phyloP scores from a whole-genome alignment of 495 filamentous ascomycete species.

The Cryomyces minteri region DNA sequence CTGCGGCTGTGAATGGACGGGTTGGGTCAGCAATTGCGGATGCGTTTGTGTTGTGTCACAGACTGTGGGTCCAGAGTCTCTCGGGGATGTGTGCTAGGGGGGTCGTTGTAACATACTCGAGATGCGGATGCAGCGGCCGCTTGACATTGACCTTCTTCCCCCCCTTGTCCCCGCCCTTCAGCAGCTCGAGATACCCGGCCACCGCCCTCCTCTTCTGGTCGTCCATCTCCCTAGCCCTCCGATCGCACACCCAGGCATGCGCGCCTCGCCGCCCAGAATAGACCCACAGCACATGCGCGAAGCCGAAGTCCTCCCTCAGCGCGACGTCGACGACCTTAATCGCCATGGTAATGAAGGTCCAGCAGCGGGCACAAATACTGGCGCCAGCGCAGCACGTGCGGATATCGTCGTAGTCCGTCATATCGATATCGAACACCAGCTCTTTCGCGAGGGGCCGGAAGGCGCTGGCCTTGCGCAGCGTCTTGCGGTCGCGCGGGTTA shows the following conservation, averaged over 20 bases:
- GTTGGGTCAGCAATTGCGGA: too few relatives aligned
- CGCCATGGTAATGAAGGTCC: conserved; percentile 93
- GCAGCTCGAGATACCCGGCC: conserved; percentile 70
- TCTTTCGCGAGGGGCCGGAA: conserved; percentile 76
- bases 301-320: conserved; percentile 84
- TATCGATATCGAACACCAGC: conserved; percentile 95
- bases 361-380: conserved; percentile 86
- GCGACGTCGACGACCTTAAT: conserved; percentile 82
- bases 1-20: conserved; percentile 41
- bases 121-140: conserved; percentile 77
- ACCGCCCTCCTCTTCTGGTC: conserved; percentile 69
- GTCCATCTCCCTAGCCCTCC: conserved; percentile 60
- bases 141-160: conserved; percentile 78
- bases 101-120: conserved; percentile 31
- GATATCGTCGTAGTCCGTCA: conserved; percentile 96
- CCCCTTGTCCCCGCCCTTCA: conserved; percentile 64
- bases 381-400: conserved; percentile 88
- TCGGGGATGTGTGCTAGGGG: too few relatives aligned
- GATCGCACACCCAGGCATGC: conserved; percentile 98
- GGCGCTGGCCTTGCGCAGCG: conserved; percentile 48
- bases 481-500: conserved; percentile 88
- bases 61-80: too few relatives aligned
- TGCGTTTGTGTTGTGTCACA: too few relatives aligned
- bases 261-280: conserved; percentile 92
- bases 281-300: conserved; percentile 93